Conservation (phyloP, 768 basidiomycete genomes). For the Clathrus columnatus region DNA sequence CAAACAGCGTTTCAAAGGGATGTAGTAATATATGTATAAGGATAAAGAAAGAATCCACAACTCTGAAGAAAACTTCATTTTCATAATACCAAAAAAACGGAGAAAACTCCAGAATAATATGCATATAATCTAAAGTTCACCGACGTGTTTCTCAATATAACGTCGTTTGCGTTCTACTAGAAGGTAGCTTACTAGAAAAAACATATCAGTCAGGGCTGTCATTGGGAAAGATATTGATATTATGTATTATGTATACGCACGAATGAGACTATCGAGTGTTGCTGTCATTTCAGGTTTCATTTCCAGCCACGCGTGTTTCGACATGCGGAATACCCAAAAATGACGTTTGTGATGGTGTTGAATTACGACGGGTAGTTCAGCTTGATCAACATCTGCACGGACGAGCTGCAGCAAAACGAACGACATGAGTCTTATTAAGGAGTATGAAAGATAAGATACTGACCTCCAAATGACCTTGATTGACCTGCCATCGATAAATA, state of each 20-base stretch:
- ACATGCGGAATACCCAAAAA: slow-evolving; percentile 42
- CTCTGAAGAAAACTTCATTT: background rate
- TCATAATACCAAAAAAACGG: background rate
- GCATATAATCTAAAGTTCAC: background rate
- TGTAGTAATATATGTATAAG: too few species aligned
- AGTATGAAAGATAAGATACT: background rate
- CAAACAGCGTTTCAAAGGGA: too few species aligned
- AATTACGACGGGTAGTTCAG: slow-evolving; percentile 31
- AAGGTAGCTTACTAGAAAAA: slow-evolving; percentile 34
- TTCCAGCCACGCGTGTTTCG: slow-evolving; percentile 36
- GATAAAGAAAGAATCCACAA: too few species aligned
- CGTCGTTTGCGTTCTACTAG: slow-evolving; percentile 36
- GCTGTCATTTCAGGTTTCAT: slow-evolving; percentile 34
- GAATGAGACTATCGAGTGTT: slow-evolving; percentile 34
- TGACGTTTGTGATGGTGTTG: slow-evolving; percentile 39
- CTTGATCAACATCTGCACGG: slow-evolving; percentile 30
- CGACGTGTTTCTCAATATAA: slow-evolving; percentile 21
- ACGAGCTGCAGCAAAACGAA: slow-evolving; percentile 30
- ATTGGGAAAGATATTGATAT: too few species aligned
- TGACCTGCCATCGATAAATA: slow-evolving; percentile 38
- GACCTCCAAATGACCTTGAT: slow-evolving; percentile 39
- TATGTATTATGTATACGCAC: too few species aligned
- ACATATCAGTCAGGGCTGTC: background rate
- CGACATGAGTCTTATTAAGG: background rate
- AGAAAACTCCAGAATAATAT: background rate